Conservation (phyloP, 2,329 filamentous ascomycete genomes). For the Graphium sp. region DNA sequence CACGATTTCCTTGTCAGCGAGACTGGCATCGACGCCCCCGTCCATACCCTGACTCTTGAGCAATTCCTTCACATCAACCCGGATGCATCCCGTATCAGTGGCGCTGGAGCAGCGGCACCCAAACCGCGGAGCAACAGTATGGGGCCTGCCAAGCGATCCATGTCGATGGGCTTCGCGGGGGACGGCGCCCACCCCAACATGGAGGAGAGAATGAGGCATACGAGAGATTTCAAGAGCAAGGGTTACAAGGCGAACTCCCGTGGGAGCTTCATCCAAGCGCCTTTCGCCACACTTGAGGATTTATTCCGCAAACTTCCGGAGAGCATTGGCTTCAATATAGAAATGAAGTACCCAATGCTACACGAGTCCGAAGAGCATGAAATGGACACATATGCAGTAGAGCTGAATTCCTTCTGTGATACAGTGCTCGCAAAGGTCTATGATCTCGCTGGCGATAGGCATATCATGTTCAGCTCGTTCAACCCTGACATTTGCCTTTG, state of each 20-base stretch:
- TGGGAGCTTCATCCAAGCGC: slow-evolving; percentile 87
- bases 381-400: slow-evolving; percentile 91
- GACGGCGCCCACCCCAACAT: slow-evolving; percentile 19
- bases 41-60: slow-evolving; percentile 86
- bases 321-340: slow-evolving; percentile 88
- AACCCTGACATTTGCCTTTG: slow-evolving; percentile 94
- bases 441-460: slow-evolving; percentile 62
- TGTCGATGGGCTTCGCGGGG: slow-evolving; percentile 35
- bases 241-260: slow-evolving; percentile 93
- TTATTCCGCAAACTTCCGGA: slow-evolving; percentile 75
- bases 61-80: slow-evolving; percentile 84
- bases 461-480: slow-evolving; percentile 94
- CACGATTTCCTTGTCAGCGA: slow-evolving; percentile 97
- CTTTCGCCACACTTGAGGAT: slow-evolving; percentile 88
- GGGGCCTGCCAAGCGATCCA: slow-evolving; percentile 26
- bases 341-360: slow-evolving; percentile 98
- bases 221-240: slow-evolving; percentile 82
- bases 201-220: slow-evolving; percentile 91
- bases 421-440: slow-evolving; percentile 84
- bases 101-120: neutral
- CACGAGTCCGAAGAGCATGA: slow-evolving; percentile 89
- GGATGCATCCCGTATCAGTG: slow-evolving; percentile 14
- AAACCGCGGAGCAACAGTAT: slow-evolving; percentile 19
- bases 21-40: slow-evolving; percentile 90
- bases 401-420: slow-evolving; percentile 93